Evolutionary conservation across 2,329 filamentous ascomycete genomes (phyloP).

Genomic region (Verticillium klebahnii): DNA sequence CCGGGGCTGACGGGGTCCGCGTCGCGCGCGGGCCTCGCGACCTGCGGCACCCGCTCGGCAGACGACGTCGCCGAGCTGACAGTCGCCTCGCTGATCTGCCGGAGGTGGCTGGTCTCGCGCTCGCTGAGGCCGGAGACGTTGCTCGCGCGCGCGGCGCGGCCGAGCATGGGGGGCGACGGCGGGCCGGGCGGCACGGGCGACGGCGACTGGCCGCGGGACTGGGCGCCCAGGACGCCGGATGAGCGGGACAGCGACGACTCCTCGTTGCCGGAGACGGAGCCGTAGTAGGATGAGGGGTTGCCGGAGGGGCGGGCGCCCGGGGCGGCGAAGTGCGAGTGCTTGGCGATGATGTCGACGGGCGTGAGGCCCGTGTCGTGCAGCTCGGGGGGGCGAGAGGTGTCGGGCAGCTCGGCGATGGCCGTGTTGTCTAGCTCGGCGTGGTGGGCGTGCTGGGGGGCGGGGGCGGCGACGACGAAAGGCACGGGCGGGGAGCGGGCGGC

Average conservation of each 20-base stretch:
- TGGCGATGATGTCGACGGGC: slow-evolving; percentile 33
- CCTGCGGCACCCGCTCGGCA: background rate
- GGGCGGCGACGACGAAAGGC: slow-evolving; percentile 12
- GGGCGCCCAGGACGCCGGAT: slow-evolving; percentile 6
- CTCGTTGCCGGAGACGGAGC: slow-evolving; percentile 13
- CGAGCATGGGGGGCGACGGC: slow-evolving; percentile 4
- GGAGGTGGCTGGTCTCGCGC: slow-evolving; percentile 31
- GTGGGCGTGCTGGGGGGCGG: slow-evolving; percentile 1
- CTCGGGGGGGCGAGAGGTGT: slow-evolving; percentile 39
- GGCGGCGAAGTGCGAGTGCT: slow-evolving; percentile 23
- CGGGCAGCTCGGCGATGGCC: slow-evolving; percentile 41
- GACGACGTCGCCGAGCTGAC: slow-evolving; percentile 23
- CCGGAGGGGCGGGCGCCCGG: slow-evolving; percentile 18
- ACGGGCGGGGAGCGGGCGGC: slow-evolving; percentile 12
- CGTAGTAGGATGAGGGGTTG: slow-evolving; percentile 23
- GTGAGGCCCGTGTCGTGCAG: slow-evolving; percentile 39
- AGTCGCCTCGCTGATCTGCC: slow-evolving; percentile 36
- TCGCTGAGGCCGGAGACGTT: slow-evolving; percentile 35
- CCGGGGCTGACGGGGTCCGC: slow-evolving; percentile 1
- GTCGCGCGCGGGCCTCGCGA: slow-evolving; percentile 4
- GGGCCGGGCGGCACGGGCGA: slow-evolving; percentile 10
- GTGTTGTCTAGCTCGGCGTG: slow-evolving; percentile 36
- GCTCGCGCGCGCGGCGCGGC: slow-evolving; percentile 4
- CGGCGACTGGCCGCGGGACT: slow-evolving; percentile 4
- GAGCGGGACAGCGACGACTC: slow-evolving; percentile 12